Evolutionary conservation across 2,329 filamentous ascomycete genomes (phyloP).

Genomic region (Scedosporium minutisporum): DNA sequence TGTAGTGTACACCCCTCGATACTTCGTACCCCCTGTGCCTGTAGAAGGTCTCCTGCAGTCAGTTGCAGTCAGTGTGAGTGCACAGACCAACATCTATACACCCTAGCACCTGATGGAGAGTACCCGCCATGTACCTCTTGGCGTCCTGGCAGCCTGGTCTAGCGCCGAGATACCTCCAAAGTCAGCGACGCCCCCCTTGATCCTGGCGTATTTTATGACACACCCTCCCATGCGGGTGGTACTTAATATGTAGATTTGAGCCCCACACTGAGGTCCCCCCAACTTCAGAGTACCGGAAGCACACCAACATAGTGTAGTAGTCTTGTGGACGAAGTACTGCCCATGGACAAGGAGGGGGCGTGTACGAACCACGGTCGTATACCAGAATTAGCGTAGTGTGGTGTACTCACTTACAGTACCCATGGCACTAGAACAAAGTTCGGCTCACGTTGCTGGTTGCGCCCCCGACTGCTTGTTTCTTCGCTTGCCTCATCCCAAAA

Average conservation of each 20-base stretch:
- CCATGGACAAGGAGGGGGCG: neutral
- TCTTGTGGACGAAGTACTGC: no score
- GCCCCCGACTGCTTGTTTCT: conserved; percentile 1
- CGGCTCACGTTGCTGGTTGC: conserved; percentile 2
- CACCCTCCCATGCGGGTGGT: neutral
- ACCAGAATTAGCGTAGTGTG: neutral
- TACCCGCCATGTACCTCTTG: neutral
- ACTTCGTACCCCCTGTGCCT: neutral
- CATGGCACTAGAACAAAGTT: conserved; percentile 1
- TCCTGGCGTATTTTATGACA: neutral
- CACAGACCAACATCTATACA: neutral
- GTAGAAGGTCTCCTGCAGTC: neutral
- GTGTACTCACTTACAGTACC: neutral
- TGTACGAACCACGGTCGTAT: neutral
- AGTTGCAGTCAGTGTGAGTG: neutral
- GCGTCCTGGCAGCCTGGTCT: neutral
- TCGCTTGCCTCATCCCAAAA: conserved; percentile 1
- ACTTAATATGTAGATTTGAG: neutral
- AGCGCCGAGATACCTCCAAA: neutral
- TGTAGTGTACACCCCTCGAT: no score
- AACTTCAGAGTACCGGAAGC: neutral
- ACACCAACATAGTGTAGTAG: neutral
- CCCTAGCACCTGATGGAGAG: neutral
- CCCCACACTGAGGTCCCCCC: neutral
- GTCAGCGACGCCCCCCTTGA: neutral